A percentile compares a stretch with the other conserved stretches of the same genome.
Conservation (phyloP, 2,329 filamentous ascomycete species). For the Tetracladium maxilliforme region DNA sequence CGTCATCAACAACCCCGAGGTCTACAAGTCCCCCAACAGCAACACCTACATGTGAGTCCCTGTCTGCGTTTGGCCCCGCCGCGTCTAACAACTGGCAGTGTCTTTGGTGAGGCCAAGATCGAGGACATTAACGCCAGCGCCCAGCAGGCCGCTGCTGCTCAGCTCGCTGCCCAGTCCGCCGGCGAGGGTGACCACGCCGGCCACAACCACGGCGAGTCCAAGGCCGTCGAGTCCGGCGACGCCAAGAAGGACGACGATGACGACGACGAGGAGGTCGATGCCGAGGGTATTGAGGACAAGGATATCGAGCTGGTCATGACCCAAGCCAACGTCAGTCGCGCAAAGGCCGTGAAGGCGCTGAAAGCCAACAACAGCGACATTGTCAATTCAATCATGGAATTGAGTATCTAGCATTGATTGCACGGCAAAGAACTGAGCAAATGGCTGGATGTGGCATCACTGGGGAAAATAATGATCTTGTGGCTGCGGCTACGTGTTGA, state of each 20-base stretch:
- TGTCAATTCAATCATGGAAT: constrained; percentile 99
- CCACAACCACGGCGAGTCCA: constrained; percentile 58
- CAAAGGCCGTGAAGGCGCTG: constrained; percentile 97
- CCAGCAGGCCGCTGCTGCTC: constrained; percentile 88
- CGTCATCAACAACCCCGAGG: constrained; percentile 98
- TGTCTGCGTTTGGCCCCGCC: constrained; percentile 1
- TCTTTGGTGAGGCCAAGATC: constrained; percentile 99
- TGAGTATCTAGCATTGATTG: constrained; percentile 66
- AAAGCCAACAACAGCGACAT: constrained; percentile 99
- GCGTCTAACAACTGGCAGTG: constrained; percentile 36
- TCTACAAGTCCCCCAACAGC: constrained; percentile 98
- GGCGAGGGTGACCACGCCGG: constrained; percentile 44
- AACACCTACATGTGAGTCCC: constrained; percentile 95
- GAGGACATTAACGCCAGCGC: constrained; percentile 98
- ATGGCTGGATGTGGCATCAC: neutral
- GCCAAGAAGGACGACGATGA: constrained; percentile 74
- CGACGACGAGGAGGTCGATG: constrained; percentile 90
- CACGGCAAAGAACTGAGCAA: too few relatives aligned
- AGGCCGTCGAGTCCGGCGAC: constrained; percentile 49
- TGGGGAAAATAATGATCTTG: too few relatives aligned
- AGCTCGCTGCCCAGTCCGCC: constrained; percentile 64
- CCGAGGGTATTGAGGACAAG: constrained; percentile 90
- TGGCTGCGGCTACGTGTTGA: too few relatives aligned
- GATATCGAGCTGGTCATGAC: constrained; percentile 99
- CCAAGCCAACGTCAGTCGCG: constrained; percentile 89